Conservation (phyloP, 1,139 yeast species). For the Komagataea norvegica region DNA sequence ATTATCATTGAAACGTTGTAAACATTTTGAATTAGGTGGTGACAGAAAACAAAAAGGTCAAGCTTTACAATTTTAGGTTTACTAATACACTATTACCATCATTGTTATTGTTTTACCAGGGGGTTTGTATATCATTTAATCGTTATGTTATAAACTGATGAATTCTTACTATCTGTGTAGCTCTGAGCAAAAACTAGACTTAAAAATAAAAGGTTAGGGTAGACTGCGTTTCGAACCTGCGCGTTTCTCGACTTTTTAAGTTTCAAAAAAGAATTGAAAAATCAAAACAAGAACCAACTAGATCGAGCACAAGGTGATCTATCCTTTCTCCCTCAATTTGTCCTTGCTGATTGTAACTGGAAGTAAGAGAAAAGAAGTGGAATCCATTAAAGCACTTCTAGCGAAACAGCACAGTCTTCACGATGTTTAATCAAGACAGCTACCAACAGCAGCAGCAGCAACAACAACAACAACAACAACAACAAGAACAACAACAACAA, state of each 20-base stretch:
- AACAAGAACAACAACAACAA: slow-evolving; percentile 21
- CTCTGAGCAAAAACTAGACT: too few species aligned
- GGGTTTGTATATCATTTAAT: slow-evolving; percentile 27
- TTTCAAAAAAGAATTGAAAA: not conserved
- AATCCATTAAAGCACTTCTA: not conserved
- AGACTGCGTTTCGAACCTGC: slow-evolving; percentile 4
- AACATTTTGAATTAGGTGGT: slow-evolving; percentile 99
- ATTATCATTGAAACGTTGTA: slow-evolving; percentile 98
- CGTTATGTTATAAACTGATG: slow-evolving; percentile 19
- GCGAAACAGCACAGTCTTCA: slow-evolving; percentile 1
- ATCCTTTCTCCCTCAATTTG: not conserved
- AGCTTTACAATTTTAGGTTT: slow-evolving; percentile 84
- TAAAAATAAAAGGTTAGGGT: not conserved
- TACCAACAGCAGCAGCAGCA: slow-evolving; percentile 22
- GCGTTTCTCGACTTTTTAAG: not conserved
- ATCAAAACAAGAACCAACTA: not conserved
- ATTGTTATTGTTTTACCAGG: slow-evolving; percentile 24
- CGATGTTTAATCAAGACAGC: slow-evolving; percentile 23
- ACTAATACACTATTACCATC: slow-evolving; percentile 14
- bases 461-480: slow-evolving; percentile 21
- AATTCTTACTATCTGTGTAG: too few species aligned
- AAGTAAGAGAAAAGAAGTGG: not conserved
- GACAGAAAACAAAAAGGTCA: slow-evolving; percentile 99
- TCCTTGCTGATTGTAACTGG: not conserved
- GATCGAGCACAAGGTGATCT: not conserved